phyloP scores from a whole-genome alignment of 257 asterid genomes.

The Nicotiana paniculata region DNA sequence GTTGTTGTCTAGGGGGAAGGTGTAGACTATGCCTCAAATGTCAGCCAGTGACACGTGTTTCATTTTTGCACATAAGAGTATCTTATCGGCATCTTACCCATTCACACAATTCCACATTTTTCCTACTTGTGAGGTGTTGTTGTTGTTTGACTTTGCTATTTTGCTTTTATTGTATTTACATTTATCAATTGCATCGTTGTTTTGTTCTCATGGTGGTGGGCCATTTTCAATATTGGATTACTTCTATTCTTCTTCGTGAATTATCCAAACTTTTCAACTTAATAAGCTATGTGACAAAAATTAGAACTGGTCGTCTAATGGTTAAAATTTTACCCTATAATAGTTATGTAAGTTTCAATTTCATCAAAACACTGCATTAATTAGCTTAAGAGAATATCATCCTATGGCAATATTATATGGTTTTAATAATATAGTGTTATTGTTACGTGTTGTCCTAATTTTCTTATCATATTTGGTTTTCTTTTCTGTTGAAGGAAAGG shows the following conservation, averaged over 20 bases:
- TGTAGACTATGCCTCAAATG: not conserved
- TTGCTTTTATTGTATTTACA: not conserved
- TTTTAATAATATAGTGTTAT: no score
- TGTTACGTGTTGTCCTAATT: no score
- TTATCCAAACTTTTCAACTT: not conserved
- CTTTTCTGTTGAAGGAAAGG: no score
- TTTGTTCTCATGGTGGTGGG: not conserved
- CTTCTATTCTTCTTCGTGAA: not conserved
- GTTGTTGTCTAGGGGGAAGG: not conserved
- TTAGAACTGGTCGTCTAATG: no score
- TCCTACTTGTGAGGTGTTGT: not conserved
- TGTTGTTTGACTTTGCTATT: not conserved
- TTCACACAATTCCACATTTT: not conserved
- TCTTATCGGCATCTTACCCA: not conserved
- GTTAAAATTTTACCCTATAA: no score
- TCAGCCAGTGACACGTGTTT: not conserved
- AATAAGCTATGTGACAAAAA: not conserved
- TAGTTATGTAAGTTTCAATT: no score
- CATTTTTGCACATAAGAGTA: not conserved
- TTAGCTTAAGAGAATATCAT: not conserved
- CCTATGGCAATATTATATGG: no score
- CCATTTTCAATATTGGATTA: not conserved
- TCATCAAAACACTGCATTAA: no score
- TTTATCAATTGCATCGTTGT: not conserved
- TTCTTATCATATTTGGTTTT: no score